Evolutionary conservation across 306 rosid species (phyloP), one percentile per base, ranked within the genome.

Genomic region (Oemleria cerasiformis): DNA sequence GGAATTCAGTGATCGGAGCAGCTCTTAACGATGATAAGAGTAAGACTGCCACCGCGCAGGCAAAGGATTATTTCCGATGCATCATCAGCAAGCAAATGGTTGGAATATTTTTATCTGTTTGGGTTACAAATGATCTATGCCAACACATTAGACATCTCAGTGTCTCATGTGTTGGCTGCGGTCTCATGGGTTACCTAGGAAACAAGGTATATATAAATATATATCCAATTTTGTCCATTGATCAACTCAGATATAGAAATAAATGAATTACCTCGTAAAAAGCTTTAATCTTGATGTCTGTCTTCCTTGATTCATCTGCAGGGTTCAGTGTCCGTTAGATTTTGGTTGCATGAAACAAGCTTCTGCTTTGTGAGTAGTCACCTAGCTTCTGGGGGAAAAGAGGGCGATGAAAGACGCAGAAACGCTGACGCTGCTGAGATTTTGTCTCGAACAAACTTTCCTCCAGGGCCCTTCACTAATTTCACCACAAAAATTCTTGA

Each of bases 301-400:
- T 25, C 30, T 25, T 25, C 1, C 30, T 25, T 25, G 30, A 25
- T 25, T 25, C 30, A 25, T 25, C 30, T 2, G 63, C 87, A 88
- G 93, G 90, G 90, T 61, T 84, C 93, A 6, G 93, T 88, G 47
- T 79, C 93, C 16, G 88, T 84, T 66, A 81, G 93, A 43, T 85
- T 88, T 82, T 76, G 60, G 79, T 65, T 88, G 66, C 84, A 78
- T 61, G 88, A 71, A 86, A 78, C 88, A 65, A 84, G 83, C 87
- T 84, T 88, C 59, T 88, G 93, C 75, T 85, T 84, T 76, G 88
- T 84, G 70, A 85, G 93, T 76, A 67, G 85, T 50, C 93, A 88
- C 84, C 78, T 88, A 39, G 93, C 93, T 73, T 88, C 93, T 6
- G 93, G 93, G 25, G 90, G 78, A 3, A 67, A 81, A 64, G 81